Base-by-base conservation (phyloP, 257 asterid species). In the Echium plantagineum region DNA sequence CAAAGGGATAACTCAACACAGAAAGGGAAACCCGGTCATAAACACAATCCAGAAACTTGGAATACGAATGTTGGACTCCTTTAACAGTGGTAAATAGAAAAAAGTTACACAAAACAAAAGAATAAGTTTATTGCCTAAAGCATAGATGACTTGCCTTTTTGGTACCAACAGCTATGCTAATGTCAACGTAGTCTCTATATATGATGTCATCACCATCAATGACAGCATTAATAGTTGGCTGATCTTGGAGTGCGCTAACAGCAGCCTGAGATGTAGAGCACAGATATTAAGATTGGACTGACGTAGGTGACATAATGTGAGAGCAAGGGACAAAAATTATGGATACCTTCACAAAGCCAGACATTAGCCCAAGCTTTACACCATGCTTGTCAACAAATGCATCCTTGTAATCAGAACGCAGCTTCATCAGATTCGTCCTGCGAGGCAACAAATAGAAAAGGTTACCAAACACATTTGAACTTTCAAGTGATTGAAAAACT, bases 391-490 rank as follows among this genome's bases (percentile, higher is more conserved):
- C 97, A 71, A 71, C 75, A 74, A 86, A 93, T 48, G 95, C 77
- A 69, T 93, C 97, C 78, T 89, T 93, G 88, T 89, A 93, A 64
- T 93, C 97, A 32, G 96, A 86, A 55, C 96, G 89, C 61, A 93
- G 95, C 74, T 93, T 84, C 99, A 89, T 93, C 80, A 93, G 76
- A 74, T 93, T 93, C 18, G 96, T 93, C 98, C 98, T 93, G 91
- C 60, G 65, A 55, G 26, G 55, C 63, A 46, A 52, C 63, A 32
- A 65, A 49, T 9, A 56, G 35, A 56, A 30, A 1, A 31, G 46
- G 57, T 16, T 17, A 65, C 28, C 24, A 51, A 49, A 42, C 17
- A 42, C 12, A 42, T 12, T 10, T 42, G 3, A 0, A 42, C 17
- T 10, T 38, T 42, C 49, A 42, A 0, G 16, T 42, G 17, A 42